Percentiles rank a stretch among this genome's conserved stretches.
phyloP scores from a whole-genome alignment of 805 yeast species.

The Limtongozyma cylindracea region DNA sequence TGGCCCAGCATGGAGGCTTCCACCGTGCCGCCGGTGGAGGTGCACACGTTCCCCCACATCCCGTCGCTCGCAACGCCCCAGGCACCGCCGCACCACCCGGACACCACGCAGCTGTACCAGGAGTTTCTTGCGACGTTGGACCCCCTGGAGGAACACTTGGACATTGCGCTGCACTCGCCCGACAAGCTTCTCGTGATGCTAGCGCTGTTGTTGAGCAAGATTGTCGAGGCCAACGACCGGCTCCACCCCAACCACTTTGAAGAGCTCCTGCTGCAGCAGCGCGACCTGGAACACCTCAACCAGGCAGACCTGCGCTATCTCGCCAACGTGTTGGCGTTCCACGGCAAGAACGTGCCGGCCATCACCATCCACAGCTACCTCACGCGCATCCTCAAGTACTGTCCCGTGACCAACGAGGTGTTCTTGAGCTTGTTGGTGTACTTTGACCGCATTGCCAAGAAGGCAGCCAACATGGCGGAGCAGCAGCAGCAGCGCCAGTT shows the following conservation, averaged over 20 bases:
- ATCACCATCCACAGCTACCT: conserved; percentile 76
- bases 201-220: conserved; percentile 61
- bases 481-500: conserved; percentile 5
- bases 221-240: conserved; percentile 74
- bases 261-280: conserved; percentile 5
- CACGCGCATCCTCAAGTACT: conserved; percentile 76
- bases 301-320: conserved; percentile 23
- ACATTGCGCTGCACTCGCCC: no score
- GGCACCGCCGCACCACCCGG: conserved; percentile 3
- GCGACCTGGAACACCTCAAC: conserved; percentile 10
- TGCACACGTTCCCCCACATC: background rate
- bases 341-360: conserved; percentile 93
- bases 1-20: no score
- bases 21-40: no score
- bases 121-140: conserved; percentile 11
- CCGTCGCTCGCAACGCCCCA: conserved; percentile 1
- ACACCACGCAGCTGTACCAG: conserved; percentile 15
- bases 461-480: conserved; percentile 28
- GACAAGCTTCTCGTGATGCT: conserved; percentile 57
- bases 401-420: conserved; percentile 97
- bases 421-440: conserved; percentile 75
- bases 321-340: conserved; percentile 67
- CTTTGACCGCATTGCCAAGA: conserved; percentile 79
- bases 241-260: conserved; percentile 46
- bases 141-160: conserved; percentile 3